These are phyloP conservation scores for Termitomyces sp. DNA, from an alignment of 768 basidiomycete genomes.

Conservation along the genomic window DNA sequence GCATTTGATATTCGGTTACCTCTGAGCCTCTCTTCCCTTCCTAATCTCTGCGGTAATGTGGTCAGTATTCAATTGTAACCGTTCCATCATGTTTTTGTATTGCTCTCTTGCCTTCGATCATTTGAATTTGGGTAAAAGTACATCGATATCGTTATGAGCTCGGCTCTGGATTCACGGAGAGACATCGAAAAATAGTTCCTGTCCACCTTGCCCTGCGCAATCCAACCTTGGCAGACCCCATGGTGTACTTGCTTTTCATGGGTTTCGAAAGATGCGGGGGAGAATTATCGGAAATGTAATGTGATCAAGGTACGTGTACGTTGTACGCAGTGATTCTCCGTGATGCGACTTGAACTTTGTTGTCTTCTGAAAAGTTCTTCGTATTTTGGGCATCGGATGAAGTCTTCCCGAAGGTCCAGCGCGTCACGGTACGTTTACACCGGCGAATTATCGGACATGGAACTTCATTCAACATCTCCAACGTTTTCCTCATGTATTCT, in stretches of 20 bases:
- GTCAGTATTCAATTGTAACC: neutral
- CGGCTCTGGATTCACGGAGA: neutral
- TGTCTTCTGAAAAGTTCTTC: neutral
- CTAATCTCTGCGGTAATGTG: neutral
- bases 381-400: neutral
- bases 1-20: neutral
- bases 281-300: conserved; percentile 15
- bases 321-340: conserved; percentile 7
- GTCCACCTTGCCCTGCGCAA: no score
- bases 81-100: neutral
- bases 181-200: neutral
- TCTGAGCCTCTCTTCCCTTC: neutral
- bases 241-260: neutral
- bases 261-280: neutral
- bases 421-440: no score
- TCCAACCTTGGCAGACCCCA: neutral
- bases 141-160: no score
- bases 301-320: conserved; percentile 1
- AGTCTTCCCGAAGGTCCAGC: neutral
- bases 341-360: conserved; percentile 2
- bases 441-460: neutral
- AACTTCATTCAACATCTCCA: neutral
- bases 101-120: neutral
- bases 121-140: neutral
- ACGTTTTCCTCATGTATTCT: neutral